Percentiles rank a stretch among this genome's conserved stretches.
Evolutionary conservation across 345 rosid genomes (phyloP).

Genomic region (Psidium friedrichsthalianum): DNA sequence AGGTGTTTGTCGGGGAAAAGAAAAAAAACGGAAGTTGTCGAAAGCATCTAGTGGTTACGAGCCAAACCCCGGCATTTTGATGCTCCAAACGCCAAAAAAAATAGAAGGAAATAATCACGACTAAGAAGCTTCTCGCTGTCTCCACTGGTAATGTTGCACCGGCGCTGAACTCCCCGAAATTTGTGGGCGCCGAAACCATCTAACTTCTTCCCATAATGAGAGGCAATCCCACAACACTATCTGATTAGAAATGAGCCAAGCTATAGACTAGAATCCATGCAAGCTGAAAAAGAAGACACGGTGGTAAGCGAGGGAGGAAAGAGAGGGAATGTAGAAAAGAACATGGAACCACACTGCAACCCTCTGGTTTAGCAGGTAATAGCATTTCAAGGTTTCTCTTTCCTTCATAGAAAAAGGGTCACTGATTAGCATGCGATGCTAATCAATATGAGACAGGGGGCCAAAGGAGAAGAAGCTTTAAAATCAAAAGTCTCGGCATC

Average conservation of each 20-base stretch:
- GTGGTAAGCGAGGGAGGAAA: background rate
- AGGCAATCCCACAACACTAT: background rate
- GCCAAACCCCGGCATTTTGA: background rate
- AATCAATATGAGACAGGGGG: background rate
- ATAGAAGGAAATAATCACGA: background rate
- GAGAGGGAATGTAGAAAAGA: background rate
- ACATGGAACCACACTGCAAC: background rate
- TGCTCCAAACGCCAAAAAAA: background rate
- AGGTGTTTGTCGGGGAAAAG: background rate
- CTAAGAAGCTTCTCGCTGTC: constrained; percentile 7
- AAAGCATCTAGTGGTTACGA: background rate
- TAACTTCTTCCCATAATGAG: background rate
- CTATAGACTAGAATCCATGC: constrained; percentile 94
- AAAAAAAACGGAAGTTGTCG: background rate
- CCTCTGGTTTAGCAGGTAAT: background rate
- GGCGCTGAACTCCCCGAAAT: background rate
- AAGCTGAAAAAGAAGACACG: constrained; percentile 42
- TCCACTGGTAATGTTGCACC: constrained; percentile 1
- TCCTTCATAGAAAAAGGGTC: background rate
- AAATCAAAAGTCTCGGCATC: background rate
- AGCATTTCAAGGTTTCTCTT: background rate
- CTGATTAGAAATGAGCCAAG: constrained; percentile 70
- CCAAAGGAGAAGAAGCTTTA: background rate
- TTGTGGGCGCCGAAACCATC: background rate
- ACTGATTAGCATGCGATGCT: background rate